Percentiles rank a stretch among this genome's conserved stretches.
Evolutionary conservation across 768 basidiomycete species (phyloP).

Genomic region (Pisolithus orientalis): DNA sequence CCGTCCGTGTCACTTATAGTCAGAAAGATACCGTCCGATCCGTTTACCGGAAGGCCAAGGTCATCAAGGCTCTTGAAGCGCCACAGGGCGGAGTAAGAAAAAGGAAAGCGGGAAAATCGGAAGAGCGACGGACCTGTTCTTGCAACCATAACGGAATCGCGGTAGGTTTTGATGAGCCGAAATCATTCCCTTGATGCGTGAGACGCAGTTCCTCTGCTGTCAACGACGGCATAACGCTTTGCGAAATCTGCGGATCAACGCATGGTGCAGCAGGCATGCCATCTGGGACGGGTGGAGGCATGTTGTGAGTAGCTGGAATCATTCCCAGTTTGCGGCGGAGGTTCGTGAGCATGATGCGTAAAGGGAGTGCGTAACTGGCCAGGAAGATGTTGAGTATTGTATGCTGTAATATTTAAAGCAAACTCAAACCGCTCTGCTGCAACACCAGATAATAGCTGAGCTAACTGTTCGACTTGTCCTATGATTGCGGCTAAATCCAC

Average conservation of each 20-base stretch:
- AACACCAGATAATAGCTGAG: slow-evolving; percentile 85
- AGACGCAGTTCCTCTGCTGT: slow-evolving; percentile 85
- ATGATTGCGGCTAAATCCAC: slow-evolving; percentile 73
- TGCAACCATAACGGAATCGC: slow-evolving; percentile 89
- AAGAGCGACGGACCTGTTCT: slow-evolving; percentile 60
- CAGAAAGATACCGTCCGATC: slow-evolving; percentile 86
- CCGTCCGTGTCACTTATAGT: slow-evolving; percentile 64
- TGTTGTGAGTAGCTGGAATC: slow-evolving; percentile 40
- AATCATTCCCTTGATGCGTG: slow-evolving; percentile 53
- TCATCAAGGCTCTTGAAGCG: slow-evolving; percentile 71
- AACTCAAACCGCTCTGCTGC: slow-evolving; percentile 74
- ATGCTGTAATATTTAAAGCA: neutral
- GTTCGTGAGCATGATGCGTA: slow-evolving; percentile 91
- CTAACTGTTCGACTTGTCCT: slow-evolving; percentile 83
- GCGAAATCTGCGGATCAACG: slow-evolving; percentile 46
- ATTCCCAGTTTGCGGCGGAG: slow-evolving; percentile 84
- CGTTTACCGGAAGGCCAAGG: slow-evolving; percentile 86
- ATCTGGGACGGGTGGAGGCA: slow-evolving; percentile 49
- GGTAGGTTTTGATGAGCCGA: slow-evolving; percentile 66
- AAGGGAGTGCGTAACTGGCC: slow-evolving; percentile 77
- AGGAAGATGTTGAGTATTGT: slow-evolving; percentile 7
- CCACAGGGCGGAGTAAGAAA: neutral
- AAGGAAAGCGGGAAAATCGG: neutral
- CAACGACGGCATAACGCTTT: slow-evolving; percentile 53
- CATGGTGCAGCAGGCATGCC: slow-evolving; percentile 52